These are phyloP conservation scores for Fraxinus americana DNA, from an alignment of 257 asterid genomes.

Conservation along the genomic window DNA sequence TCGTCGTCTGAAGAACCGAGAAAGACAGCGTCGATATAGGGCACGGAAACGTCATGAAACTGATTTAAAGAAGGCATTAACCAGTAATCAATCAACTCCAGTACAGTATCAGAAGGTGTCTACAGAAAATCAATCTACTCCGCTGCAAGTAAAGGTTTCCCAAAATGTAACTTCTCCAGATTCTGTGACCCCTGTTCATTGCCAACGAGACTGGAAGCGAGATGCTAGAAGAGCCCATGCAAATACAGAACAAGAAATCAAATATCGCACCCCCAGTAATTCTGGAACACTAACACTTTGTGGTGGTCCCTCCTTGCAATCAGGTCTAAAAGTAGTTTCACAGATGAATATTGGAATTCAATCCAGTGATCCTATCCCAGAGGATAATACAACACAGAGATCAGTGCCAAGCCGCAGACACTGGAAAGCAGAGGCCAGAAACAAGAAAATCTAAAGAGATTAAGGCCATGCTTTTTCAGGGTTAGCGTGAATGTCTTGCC, in stretches of 20 bases:
- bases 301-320: slow-evolving; percentile 29
- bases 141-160: slow-evolving; percentile 40
- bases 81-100: slow-evolving; percentile 37
- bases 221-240: slow-evolving; percentile 80
- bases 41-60: slow-evolving; percentile 83
- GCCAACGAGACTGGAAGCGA: slow-evolving; percentile 77
- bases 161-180: slow-evolving; percentile 37
- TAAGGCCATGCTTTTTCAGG: not conserved
- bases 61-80: slow-evolving; percentile 44
- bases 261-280: slow-evolving; percentile 7
- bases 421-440: slow-evolving; percentile 95
- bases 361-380: slow-evolving; percentile 18
- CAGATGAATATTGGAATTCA: slow-evolving; percentile 15
- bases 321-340: slow-evolving; percentile 22
- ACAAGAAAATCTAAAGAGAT: slow-evolving; percentile 51
- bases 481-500: slow-evolving; percentile 9
- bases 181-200: slow-evolving; percentile 55
- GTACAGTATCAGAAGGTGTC: slow-evolving; percentile 34
- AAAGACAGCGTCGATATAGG: slow-evolving; percentile 87
- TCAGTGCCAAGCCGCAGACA: slow-evolving; percentile 56
- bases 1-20: slow-evolving; percentile 71
- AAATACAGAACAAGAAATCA: slow-evolving; percentile 39
- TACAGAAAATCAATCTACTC: slow-evolving; percentile 32
- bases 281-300: slow-evolving; percentile 25
- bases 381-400: slow-evolving; percentile 34